Percentiles rank a stretch among this genome's conserved stretches.
These are phyloP conservation scores for Stropharia rugosoannulata DNA, from an alignment of 768 basidiomycete species.

Conservation along the genomic window DNA sequence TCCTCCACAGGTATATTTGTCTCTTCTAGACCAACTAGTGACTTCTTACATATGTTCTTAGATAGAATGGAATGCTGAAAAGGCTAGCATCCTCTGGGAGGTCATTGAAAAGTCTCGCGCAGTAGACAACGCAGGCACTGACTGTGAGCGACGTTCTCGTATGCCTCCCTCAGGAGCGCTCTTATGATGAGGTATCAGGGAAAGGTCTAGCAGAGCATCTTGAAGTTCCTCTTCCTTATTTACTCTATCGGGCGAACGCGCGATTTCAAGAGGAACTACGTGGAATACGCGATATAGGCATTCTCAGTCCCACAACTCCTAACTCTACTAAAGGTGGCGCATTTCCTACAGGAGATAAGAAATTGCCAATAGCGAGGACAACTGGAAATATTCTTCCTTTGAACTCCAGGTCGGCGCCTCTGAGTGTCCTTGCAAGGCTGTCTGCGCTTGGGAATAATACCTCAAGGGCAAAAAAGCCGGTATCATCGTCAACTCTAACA, in stretches of 20 bases:
- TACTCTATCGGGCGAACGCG: constrained; percentile 80
- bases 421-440: constrained; percentile 69
- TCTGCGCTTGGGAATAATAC: constrained; percentile 64
- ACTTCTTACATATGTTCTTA: constrained; percentile 27
- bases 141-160: constrained; percentile 55
- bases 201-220: constrained; percentile 80
- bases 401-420: constrained; percentile 50
- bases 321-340: constrained; percentile 30
- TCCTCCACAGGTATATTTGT: constrained; percentile 60
- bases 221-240: constrained; percentile 79
- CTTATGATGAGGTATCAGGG: constrained; percentile 45
- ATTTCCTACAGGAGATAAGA: constrained; percentile 27
- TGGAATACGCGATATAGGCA: constrained; percentile 71
- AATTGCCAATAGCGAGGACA: constrained; percentile 25
- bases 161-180: neutral
- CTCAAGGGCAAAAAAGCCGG: constrained; percentile 50
- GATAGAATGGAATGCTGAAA: constrained; percentile 86
- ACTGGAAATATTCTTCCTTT: constrained; percentile 33
- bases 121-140: constrained; percentile 69
- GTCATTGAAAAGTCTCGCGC: constrained; percentile 78
- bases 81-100: constrained; percentile 86
- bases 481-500: constrained; percentile 71
- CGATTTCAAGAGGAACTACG: constrained; percentile 85
- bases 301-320: constrained; percentile 46
- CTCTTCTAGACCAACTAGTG: constrained; percentile 1